Base-by-base conservation (phyloP, 441 rosid genomes). In the Croton laevigatus region DNA sequence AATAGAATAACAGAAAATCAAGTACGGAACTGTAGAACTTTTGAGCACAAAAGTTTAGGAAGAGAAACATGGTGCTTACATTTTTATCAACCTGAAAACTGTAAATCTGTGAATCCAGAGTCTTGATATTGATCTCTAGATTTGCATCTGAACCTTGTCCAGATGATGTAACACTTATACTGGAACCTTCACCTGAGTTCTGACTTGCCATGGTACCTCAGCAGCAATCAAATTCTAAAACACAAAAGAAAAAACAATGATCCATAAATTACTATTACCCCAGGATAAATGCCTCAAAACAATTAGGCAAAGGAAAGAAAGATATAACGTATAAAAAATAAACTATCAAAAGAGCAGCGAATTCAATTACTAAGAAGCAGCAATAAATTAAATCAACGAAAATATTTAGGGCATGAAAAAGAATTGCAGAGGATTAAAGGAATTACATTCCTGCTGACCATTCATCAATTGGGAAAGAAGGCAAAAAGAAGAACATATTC, bases 91-190 rank as follows among this genome's bases (percentile, higher is more conserved):
- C 97, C 73, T 74, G 79, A 72, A 93, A 87, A 76, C 82, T 82
- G 71, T 77, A 82, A 36, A 84, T 83, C 79, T 76, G 89, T 20
- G 99, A 93, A 73, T 96, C 97, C 62, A 93, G 73, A 27, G 99
- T 96, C 87, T 91, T 93, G 79, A 93, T 75, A 78, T 88, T 89
- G 65, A 95, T 84, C 83, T 91, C 89, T 55, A 96, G 66, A 54
- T 73, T 76, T 74, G 90, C 73, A 74, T 88, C 85, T 6, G 88
- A 82, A 70, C 80, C 76, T 62, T 84, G 87, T 38, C 82, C 90
- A 38, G 86, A 66, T 57, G 86, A 66, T 57, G 17, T 73, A 72
- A 59, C 77, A 80, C 80, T 76, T 68, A 81, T 72, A 76, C 86
- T 82, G n/a, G 97, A 79, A 77, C 89, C 84, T 74, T 84, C 91